A percentile compares a stretch with the other conserved stretches of the same genome.
phyloP scores from a whole-genome alignment of 129 eudicot species.

The Heracleum sosnowskyi region DNA sequence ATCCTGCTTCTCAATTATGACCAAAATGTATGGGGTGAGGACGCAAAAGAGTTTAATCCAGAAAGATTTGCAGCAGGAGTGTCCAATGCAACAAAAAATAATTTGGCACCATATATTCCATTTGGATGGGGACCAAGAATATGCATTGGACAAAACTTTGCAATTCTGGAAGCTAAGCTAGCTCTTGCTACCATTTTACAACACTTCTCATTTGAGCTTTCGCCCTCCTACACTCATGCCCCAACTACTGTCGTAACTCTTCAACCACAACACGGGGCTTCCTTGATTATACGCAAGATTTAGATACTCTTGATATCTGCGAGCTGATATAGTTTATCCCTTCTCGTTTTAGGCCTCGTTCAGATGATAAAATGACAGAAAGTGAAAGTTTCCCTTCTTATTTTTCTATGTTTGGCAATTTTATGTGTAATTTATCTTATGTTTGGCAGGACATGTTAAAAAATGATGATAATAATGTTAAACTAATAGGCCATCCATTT shows the following conservation, averaged over 20 bases:
- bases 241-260: background rate
- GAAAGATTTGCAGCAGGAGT: slow-evolving; percentile 6
- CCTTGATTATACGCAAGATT: background rate
- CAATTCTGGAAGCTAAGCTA: background rate
- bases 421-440: background rate
- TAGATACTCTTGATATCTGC: background rate
- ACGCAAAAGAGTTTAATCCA: slow-evolving; percentile 5
- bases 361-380: too few species aligned
- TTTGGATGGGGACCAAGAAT: slow-evolving; percentile 4
- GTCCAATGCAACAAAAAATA: background rate
- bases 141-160: slow-evolving; percentile 3
- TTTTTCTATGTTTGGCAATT: too few species aligned
- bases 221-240: background rate
- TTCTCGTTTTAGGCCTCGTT: background rate
- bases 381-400: too few species aligned
- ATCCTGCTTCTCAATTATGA: background rate
- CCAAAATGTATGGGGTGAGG: background rate
- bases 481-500: too few species aligned
- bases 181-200: slow-evolving; percentile 5
- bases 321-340: background rate
- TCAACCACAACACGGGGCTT: background rate
- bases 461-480: too few species aligned
- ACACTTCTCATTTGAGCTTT: slow-evolving; percentile 3
- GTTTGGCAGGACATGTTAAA: too few species aligned
- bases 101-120: background rate